Base-by-base conservation (phyloP, 1,139 yeast species). In the Magnusiomyces paraingens region DNA sequence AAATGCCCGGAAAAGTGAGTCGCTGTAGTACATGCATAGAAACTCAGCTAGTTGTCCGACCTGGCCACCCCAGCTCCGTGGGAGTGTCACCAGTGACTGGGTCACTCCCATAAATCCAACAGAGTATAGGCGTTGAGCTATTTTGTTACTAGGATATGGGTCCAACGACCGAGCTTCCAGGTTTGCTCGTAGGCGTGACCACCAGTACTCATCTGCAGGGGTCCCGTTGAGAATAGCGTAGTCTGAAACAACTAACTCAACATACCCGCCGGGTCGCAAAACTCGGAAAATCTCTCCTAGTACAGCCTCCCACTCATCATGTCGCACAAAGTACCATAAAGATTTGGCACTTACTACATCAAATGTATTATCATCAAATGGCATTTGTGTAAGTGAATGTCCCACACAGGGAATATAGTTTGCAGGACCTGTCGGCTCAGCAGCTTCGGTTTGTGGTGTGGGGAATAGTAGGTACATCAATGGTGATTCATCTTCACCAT, bases 211-310 rank as follows among this genome's bases (percentile, higher is more conserved):
- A 44, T 61, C 65, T 11, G 56, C 58, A 3, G 50, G 52, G 4
- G 59, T 63, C 11, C 26, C 58, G 49, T 62, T 64, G 6, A 70
- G 50, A 4, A 65, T 43, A 6, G 62, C 61, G 47, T 64, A 67
- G 51, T 71, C 74, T 54, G 65, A 61, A 22, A 68, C 53, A 14
- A 67, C 59, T 15, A 72, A 47, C 50, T 70, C 71, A 1, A 73
- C 58, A 49, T 64, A 69, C 0, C 79, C 80, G 10, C 71, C 71
- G 1, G 75, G 75, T 55, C 71, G 70, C 26, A 72, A 62, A 3
- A 74, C 69, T 44, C 80, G 62, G 46, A 57, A 54, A 29, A 74
- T 53, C 53, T 76, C 79, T 15, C 61, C 57, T 26, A 76, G 60
- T 0, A 69, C 71, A 1, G 62, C 64, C 2, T 59, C 66, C 74